phyloP scores from a whole-genome alignment of 805 yeast genomes.

The Wickerhamomyces alni region DNA sequence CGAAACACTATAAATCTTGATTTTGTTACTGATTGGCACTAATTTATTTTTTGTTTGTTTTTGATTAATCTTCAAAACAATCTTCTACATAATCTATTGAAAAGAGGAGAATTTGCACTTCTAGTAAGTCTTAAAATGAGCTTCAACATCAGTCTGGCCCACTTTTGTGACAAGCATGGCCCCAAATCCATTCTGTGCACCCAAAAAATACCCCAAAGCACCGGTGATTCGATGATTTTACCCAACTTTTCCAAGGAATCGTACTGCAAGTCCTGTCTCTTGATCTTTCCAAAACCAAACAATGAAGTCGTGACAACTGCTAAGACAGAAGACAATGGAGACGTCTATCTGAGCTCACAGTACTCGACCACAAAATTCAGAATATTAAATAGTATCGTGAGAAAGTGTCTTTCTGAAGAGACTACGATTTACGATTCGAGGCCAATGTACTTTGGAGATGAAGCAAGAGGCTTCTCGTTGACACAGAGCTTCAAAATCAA shows the following conservation, averaged over 20 bases:
- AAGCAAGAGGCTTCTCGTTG: conserved; percentile 52
- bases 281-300: conserved; percentile 40
- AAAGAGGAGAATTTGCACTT: no score
- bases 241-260: conserved; percentile 38
- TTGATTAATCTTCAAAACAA: no score
- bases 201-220: conserved; percentile 29
- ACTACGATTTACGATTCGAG: conserved; percentile 51
- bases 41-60: no score
- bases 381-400: conserved; percentile 50
- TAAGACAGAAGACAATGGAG: conserved; percentile 17
- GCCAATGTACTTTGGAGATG: conserved; percentile 63
- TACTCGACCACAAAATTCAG: conserved; percentile 53
- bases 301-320: conserved; percentile 29
- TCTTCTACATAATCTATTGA: no score
- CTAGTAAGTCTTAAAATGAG: conserved; percentile 23
- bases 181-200: conserved; percentile 64
- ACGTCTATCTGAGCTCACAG: conserved; percentile 47
- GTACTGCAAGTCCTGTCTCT: conserved; percentile 56
- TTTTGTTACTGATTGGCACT: no score
- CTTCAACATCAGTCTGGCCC: conserved; percentile 53
- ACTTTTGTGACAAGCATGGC: conserved; percentile 76
- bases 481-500: conserved; percentile 53
- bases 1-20: not conserved
- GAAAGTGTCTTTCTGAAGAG: conserved; percentile 63
- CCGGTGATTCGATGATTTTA: conserved; percentile 25